Conservation (phyloP, 2,329 filamentous ascomycete genomes). For the Xylariaceae sp. region DNA sequence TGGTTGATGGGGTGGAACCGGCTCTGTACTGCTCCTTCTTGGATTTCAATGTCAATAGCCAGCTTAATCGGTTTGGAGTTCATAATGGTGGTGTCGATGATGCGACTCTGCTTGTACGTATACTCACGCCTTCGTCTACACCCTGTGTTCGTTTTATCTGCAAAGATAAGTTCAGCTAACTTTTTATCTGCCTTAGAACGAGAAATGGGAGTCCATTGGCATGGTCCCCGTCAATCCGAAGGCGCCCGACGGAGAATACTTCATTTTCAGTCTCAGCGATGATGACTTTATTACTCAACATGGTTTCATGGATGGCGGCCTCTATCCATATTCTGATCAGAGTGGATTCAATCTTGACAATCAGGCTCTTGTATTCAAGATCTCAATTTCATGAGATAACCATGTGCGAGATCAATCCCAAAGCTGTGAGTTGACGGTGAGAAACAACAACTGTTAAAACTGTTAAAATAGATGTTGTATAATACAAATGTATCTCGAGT, state of each 20-base stretch:
- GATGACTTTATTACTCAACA: conserved; percentile 75
- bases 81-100: conserved; percentile 65
- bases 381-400: conserved; percentile 37
- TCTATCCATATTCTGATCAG: conserved; percentile 51
- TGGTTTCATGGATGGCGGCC: conserved; percentile 56
- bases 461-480: too few relatives aligned
- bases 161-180: background rate
- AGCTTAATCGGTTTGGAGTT: conserved; percentile 62
- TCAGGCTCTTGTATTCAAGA: conserved; percentile 61
- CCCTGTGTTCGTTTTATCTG: background rate
- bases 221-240: conserved; percentile 54
- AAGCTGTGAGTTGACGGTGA: too few relatives aligned
- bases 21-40: conserved; percentile 63
- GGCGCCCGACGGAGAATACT: conserved; percentile 53
- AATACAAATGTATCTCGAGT: too few relatives aligned
- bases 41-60: conserved; percentile 62
- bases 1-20: conserved; percentile 51
- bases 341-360: conserved; percentile 57
- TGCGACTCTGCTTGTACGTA: conserved; percentile 43
- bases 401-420: too few relatives aligned
- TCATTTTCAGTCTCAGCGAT: conserved; percentile 63
- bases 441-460: too few relatives aligned
- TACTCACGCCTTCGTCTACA: background rate
- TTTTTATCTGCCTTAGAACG: conserved; percentile 43
- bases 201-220: conserved; percentile 72